phyloP scores from a whole-genome alignment of 164 flowering plant species.

The Aristolochia fimbriata region DNA sequence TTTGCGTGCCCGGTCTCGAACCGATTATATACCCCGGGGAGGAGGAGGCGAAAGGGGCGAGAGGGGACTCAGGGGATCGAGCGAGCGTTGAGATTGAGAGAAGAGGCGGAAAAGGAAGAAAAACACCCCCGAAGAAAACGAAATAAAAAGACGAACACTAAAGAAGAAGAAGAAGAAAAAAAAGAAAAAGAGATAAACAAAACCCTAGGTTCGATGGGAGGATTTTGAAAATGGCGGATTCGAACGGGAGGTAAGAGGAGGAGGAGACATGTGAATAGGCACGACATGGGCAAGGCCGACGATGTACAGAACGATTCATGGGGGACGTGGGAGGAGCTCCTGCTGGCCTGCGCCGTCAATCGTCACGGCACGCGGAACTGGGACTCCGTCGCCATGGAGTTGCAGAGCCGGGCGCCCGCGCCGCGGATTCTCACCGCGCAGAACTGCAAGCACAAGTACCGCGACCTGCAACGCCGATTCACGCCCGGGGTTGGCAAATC shows the following conservation, averaged over 20 bases:
- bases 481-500: neutral
- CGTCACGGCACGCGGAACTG: conserved; percentile 65
- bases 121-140: no score
- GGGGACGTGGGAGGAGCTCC: conserved; percentile 88
- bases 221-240: conserved; percentile 6
- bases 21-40: neutral
- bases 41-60: no score
- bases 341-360: conserved; percentile 80
- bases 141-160: neutral
- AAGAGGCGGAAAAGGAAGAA: neutral
- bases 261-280: conserved; percentile 2
- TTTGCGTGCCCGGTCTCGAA: conserved; percentile 8
- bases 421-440: conserved; percentile 32
- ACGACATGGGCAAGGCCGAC: conserved; percentile 11
- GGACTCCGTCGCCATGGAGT: conserved; percentile 70
- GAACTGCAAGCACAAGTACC: conserved; percentile 42
- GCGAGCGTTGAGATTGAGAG: neutral
- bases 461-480: conserved; percentile 60
- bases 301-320: conserved; percentile 25
- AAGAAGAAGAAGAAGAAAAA: neutral
- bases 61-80: no score
- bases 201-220: neutral
- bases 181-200: neutral
- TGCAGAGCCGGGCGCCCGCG: conserved; percentile 38
- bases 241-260: neutral